Conservation (phyloP, 306 rosid genomes). For the Erythrophleum fordii region DNA sequence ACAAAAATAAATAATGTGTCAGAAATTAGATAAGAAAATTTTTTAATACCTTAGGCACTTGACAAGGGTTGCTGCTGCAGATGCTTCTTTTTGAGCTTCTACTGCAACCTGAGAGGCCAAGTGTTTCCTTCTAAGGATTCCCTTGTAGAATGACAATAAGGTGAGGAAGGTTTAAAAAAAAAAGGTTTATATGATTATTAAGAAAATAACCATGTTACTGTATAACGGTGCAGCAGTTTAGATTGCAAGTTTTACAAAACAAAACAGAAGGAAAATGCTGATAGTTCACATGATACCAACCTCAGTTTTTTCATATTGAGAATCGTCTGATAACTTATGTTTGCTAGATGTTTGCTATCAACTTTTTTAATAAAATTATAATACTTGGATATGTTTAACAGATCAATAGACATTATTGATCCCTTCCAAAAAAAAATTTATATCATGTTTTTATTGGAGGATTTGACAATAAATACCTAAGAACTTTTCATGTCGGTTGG, state of each 20-base stretch:
- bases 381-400: not conserved
- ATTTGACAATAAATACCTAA: no score
- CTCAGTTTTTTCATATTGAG: not conserved
- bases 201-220: not conserved
- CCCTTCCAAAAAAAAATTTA: no score
- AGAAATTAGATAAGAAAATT: not conserved
- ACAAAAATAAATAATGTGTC: not conserved
- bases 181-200: not conserved
- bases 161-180: conserved; percentile 21
- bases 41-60: conserved; percentile 72
- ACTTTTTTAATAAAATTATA: not conserved
- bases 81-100: conserved; percentile 94
- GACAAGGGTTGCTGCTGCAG: conserved; percentile 69
- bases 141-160: conserved; percentile 56
- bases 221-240: not conserved
- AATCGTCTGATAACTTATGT: not conserved
- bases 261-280: not conserved
- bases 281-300: not conserved
- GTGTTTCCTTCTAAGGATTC: conserved; percentile 78
- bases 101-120: conserved; percentile 72
- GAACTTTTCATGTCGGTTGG: no score
- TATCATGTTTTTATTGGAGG: no score
- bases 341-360: not conserved
- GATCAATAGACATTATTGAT: no score
- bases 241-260: no score